These are phyloP conservation scores for Dalechampia spathulata DNA, from an alignment of 441 rosid genomes.

Conservation along the genomic window DNA sequence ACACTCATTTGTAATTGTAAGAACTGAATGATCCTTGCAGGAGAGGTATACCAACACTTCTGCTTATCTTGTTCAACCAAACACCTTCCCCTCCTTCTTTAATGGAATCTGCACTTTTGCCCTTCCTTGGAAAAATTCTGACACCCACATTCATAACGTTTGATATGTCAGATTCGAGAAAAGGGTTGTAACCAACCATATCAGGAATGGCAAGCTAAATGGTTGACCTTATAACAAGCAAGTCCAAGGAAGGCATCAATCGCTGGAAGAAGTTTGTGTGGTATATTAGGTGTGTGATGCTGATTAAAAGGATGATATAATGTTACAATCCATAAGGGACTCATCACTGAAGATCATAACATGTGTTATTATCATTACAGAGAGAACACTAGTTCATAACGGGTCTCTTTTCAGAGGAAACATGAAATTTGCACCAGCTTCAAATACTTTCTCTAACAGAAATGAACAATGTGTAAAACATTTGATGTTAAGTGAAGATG, in stretches of 20 bases:
- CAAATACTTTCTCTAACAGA: too few species aligned
- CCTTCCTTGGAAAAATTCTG: background rate
- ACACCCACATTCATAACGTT: background rate
- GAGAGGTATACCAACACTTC: background rate
- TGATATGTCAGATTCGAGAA: background rate
- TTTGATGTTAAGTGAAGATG: too few species aligned
- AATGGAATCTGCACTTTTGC: conserved; percentile 1
- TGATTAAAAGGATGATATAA: too few species aligned
- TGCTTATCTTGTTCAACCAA: background rate
- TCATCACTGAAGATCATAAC: too few species aligned
- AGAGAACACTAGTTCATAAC: too few species aligned
- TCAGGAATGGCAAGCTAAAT: background rate
- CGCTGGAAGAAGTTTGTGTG: too few species aligned
- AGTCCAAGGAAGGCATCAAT: background rate
- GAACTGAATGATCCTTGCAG: background rate
- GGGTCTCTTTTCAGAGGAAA: too few species aligned
- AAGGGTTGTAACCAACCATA: background rate
- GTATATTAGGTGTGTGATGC: too few species aligned
- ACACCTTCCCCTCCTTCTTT: conserved; percentile 1
- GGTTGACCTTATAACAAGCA: background rate
- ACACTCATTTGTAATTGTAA: background rate
- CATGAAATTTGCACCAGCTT: too few species aligned
- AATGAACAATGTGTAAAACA: too few species aligned
- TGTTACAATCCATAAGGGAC: too few species aligned
- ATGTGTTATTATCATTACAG: too few species aligned